Evolutionary conservation across 768 basidiomycete species (phyloP).

Genomic region (Serendipita vermifera): DNA sequence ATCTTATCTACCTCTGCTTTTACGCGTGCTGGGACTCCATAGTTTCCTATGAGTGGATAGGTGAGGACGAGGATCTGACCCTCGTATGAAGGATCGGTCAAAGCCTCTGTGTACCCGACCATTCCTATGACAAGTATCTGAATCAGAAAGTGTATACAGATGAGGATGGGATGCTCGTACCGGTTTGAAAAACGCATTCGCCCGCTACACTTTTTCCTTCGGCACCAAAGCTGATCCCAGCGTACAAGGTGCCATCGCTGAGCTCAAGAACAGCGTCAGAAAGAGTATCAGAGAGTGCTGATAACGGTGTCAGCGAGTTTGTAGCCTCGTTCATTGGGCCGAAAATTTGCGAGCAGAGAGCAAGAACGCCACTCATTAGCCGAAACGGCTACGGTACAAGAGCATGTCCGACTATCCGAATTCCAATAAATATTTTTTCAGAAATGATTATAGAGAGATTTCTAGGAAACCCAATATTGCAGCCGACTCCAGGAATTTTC

Average conservation of each 20-base stretch:
- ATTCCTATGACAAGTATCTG: conserved; percentile 50
- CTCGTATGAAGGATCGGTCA: conserved; percentile 97
- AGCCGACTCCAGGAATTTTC: too few relatives aligned
- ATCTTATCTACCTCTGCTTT: conserved; percentile 37
- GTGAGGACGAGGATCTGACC: conserved; percentile 96
- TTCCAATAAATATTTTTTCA: too few relatives aligned
- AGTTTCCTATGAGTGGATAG: conserved; percentile 94
- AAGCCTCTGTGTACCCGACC: conserved; percentile 97
- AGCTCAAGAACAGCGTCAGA: conserved; percentile 72
- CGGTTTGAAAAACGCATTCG: conserved; percentile 99
- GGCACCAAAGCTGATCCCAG: conserved; percentile 89
- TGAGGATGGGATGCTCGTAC: conserved; percentile 33
- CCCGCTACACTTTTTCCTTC: conserved; percentile 82
- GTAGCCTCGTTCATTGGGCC: not conserved
- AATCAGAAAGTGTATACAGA: conserved; percentile 10
- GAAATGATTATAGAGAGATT: too few relatives aligned
- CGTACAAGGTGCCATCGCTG: conserved; percentile 73
- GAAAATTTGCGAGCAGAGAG: not conserved
- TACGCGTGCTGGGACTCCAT: conserved; percentile 77
- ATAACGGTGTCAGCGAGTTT: not conserved
- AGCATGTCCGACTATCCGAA: too few relatives aligned
- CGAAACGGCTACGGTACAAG: too few relatives aligned
- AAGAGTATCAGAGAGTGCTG: not conserved
- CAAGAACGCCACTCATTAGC: not conserved
- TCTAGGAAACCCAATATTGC: too few relatives aligned